phyloP scores from a whole-genome alignment of 2,329 filamentous ascomycete species.

The Hypomyces perniciosus region DNA sequence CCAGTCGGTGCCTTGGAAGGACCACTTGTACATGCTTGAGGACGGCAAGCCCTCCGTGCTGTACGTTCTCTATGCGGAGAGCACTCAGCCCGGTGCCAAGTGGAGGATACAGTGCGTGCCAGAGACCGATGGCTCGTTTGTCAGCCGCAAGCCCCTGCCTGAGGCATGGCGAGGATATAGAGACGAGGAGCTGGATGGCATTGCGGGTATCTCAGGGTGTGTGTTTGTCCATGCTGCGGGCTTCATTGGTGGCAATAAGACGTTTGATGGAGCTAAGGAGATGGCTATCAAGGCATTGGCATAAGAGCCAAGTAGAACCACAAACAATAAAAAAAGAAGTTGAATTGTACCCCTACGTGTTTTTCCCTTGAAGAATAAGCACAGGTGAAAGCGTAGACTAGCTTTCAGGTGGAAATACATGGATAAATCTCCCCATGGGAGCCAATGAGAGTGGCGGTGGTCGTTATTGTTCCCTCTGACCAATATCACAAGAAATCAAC shows the following conservation, averaged over 20 bases:
- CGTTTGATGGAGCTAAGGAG: constrained; percentile 75
- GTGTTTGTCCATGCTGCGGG: constrained; percentile 93
- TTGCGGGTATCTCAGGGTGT: constrained; percentile 63
- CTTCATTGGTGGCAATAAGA: constrained; percentile 94
- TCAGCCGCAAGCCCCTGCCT: constrained; percentile 85
- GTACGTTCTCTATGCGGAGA: constrained; percentile 91
- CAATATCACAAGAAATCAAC: no score
- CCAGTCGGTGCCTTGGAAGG: constrained; percentile 87
- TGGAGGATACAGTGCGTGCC: constrained; percentile 96
- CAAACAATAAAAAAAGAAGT: not conserved
- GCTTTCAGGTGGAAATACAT: no score
- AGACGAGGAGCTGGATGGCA: constrained; percentile 74
- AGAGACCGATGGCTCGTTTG: constrained; percentile 75
- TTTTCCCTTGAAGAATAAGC: no score
- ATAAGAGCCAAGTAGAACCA: not conserved
- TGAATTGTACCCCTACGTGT: no score
- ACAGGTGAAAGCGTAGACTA: no score
- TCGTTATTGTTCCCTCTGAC: no score
- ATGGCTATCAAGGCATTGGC: constrained; percentile 76
- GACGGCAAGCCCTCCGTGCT: constrained; percentile 52
- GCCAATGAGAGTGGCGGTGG: no score
- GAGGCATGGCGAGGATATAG: constrained; percentile 88
- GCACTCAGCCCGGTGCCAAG: constrained; percentile 64
- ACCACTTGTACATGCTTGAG: constrained; percentile 89
- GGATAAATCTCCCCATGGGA: no score